phyloP scores from a whole-genome alignment of 306 rosid genomes.

The Cyclanthera cordifolia region DNA sequence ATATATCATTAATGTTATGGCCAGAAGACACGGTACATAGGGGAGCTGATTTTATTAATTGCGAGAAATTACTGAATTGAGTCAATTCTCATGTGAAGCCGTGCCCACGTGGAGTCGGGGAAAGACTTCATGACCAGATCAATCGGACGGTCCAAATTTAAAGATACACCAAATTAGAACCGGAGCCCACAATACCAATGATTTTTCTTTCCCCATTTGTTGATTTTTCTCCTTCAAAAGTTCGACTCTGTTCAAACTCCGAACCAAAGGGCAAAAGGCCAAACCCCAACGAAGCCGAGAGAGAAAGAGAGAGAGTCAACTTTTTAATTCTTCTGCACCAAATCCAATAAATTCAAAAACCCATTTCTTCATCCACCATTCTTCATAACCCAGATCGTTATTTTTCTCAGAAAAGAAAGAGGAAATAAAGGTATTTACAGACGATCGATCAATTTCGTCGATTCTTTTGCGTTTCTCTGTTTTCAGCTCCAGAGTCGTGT shows the following conservation, averaged over 20 bases:
- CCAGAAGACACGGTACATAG: slow-evolving; percentile 28
- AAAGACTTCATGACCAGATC: not conserved
- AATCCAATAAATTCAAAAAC: slow-evolving; percentile 35
- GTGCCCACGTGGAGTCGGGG: not conserved
- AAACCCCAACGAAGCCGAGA: slow-evolving; percentile 8
- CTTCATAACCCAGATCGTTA: slow-evolving; percentile 28
- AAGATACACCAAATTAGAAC: not conserved
- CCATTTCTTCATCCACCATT: slow-evolving; percentile 16
- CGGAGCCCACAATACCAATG: slow-evolving; percentile 16
- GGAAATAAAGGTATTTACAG: not conserved
- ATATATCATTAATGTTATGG: not conserved
- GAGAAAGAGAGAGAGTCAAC: slow-evolving; percentile 12
- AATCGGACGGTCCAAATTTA: slow-evolving; percentile 1
- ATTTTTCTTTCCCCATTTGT: slow-evolving; percentile 9
- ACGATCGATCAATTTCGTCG: slow-evolving; percentile 1
- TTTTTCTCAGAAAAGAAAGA: slow-evolving; percentile 22
- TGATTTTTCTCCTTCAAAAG: not conserved
- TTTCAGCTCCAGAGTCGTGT: not conserved
- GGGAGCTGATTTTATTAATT: slow-evolving; percentile 26
- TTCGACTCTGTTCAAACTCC: not conserved
- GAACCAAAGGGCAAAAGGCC: not conserved
- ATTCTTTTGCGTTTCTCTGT: slow-evolving; percentile 14
- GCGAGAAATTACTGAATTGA: slow-evolving; percentile 2
- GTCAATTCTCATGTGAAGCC: not conserved
- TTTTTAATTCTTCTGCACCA: slow-evolving; percentile 34